Base-by-base conservation (phyloP, 768 basidiomycete genomes). In the Auricularia cornea region DNA sequence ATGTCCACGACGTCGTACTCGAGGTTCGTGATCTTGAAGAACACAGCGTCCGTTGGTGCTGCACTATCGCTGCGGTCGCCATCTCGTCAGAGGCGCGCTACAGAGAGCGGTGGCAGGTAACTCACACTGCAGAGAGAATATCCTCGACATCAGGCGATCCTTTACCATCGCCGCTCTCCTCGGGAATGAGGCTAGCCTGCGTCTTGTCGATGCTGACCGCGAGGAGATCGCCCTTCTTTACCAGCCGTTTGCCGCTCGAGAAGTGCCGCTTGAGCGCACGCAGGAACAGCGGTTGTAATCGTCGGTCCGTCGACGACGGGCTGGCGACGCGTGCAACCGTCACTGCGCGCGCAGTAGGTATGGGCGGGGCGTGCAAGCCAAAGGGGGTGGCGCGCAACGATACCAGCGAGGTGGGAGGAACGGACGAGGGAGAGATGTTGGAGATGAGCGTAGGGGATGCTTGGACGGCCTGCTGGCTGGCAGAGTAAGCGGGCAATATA, bases 241-340 rank as follows among this genome's bases (percentile, higher is more conserved):
- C 78, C 5, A 93, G 73, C 26, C 82, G 79, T 62, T 74, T 83
- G 2, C 74, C 72, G 0, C 72, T 68, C 33, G 80, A 77, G 68
- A 96, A 92, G 71, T 88, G 84, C 5, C 68, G 60, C 63, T 84
- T 88, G 60, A 97, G 74, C 5, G 83, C 82, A 23, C 77, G 75
- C 28, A 92, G 70, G 68, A 88, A 85, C 5, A 83, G 69, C 0
- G 78, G 69, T 69, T 93, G 89, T 69, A 88, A 88, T 33, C 74
- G 71, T 51, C 84, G 83, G 71, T 84, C 83, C 14, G 80, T 84
- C 1, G 90, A 85, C 62, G 85, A 74, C 1, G 90, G 86, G 0
- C 92, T 90, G 0, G 89, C 84, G 6, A 97, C 78, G n/a, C 91
- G 84, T 2, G 92, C 89, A 60, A 97, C 77, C 1, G 88, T 90